These are phyloP conservation scores for Kwoniella dendrophila DNA, from an alignment of 768 basidiomycete genomes.

Conservation along the genomic window DNA sequence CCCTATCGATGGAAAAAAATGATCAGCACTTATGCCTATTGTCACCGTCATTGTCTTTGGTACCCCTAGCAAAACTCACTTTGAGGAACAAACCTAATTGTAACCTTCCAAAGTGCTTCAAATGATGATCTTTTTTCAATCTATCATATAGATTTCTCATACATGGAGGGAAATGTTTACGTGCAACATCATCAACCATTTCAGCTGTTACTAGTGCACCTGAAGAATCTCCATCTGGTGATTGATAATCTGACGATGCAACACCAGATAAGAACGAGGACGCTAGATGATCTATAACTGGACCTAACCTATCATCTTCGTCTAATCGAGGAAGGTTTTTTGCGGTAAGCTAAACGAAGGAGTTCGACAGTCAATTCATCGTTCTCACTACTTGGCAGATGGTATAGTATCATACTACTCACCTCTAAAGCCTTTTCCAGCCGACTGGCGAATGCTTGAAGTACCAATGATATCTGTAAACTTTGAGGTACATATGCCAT, in stretches of 20 bases:
- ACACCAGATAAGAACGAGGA: constrained; percentile 92
- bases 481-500: constrained; percentile 83
- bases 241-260: constrained; percentile 61
- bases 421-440: constrained; percentile 79
- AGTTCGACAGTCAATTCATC: too few relatives aligned
- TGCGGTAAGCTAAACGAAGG: constrained; percentile 70
- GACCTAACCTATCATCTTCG: constrained; percentile 87
- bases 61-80: constrained; percentile 61
- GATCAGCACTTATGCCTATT: not conserved
- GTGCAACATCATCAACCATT: constrained; percentile 85
- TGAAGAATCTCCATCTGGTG: constrained; percentile 58
- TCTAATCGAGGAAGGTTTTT: constrained; percentile 86
- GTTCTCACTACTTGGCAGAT: too few relatives aligned
- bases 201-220: constrained; percentile 76
- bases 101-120: constrained; percentile 88
- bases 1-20: constrained; percentile 61
- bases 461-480: constrained; percentile 80
- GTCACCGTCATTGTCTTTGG: not conserved
- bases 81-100: constrained; percentile 95
- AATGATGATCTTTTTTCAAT: constrained; percentile 73
- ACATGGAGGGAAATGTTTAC: constrained; percentile 90
- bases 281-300: constrained; percentile 86
- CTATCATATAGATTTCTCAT: constrained; percentile 88
- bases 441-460: constrained; percentile 76
- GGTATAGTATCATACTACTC: constrained; percentile 28